Percentiles rank a stretch among this genome's conserved stretches.
phyloP scores from a whole-genome alignment of 768 basidiomycete species.

The Lactarius evosmus region DNA sequence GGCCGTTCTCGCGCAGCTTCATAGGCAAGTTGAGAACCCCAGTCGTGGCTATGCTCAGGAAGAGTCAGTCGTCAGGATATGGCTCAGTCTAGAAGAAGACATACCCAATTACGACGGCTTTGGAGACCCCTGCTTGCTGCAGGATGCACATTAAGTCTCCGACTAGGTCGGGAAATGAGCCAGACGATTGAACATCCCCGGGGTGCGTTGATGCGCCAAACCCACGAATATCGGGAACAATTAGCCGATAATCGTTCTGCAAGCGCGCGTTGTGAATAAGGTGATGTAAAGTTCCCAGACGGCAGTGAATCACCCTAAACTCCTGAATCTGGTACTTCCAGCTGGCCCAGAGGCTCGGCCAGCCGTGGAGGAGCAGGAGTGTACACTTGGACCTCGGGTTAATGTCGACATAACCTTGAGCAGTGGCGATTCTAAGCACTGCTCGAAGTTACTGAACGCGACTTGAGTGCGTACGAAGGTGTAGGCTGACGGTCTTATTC shows the following conservation, averaged over 20 bases:
- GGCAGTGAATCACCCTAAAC: conserved; percentile 45
- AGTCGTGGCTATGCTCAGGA: conserved; percentile 55
- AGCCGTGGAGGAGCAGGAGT: conserved; percentile 71
- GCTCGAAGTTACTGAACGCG: not conserved
- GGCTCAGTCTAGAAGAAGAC: not conserved
- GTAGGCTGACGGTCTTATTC: conserved; percentile 16
- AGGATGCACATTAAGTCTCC: conserved; percentile 64
- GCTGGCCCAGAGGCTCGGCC: conserved; percentile 74
- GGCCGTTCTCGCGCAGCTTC: conserved; percentile 67
- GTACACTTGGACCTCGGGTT: conserved; percentile 51
- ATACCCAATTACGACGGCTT: conserved; percentile 64
- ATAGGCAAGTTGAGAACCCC: conserved; percentile 66
- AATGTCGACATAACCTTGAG: conserved; percentile 51
- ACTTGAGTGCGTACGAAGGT: conserved; percentile 16
- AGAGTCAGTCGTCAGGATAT: not conserved
- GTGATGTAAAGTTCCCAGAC: not conserved
- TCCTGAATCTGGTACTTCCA: conserved; percentile 71
- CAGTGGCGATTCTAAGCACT: not conserved
- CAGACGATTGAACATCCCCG: conserved; percentile 56
- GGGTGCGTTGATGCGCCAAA: conserved; percentile 69
- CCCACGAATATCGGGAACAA: conserved; percentile 64
- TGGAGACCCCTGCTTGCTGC: conserved; percentile 44
- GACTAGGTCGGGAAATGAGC: conserved; percentile 56
- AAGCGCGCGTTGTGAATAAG: not conserved
- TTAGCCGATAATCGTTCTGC: conserved; percentile 57